A percentile compares a stretch with the other conserved stretches of the same genome.
These are phyloP conservation scores for Cladosporium colombiae DNA, from an alignment of 2,329 filamentous ascomycete species.

Conservation along the genomic window DNA sequence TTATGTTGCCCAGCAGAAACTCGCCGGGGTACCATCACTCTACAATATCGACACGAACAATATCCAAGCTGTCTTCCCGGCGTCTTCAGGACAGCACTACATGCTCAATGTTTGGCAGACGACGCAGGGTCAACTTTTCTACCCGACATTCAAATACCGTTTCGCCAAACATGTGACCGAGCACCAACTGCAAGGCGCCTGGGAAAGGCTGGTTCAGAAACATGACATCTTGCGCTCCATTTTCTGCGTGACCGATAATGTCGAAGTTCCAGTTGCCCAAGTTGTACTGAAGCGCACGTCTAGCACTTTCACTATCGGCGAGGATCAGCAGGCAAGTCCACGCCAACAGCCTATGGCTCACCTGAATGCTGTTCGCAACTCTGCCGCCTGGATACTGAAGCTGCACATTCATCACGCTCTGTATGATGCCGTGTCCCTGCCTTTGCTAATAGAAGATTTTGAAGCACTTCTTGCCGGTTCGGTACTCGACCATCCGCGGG, in stretches of 20 bases:
- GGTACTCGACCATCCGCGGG: neutral
- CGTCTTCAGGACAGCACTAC: conserved; percentile 75
- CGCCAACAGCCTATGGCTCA: conserved; percentile 30
- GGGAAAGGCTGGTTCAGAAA: conserved; percentile 58
- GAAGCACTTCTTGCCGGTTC: conserved; percentile 43
- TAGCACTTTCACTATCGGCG: conserved; percentile 36
- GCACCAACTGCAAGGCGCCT: conserved; percentile 56
- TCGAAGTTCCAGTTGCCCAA: conserved; percentile 62
- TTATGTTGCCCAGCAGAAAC: conserved; percentile 21
- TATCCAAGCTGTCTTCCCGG: conserved; percentile 64
- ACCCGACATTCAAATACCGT: conserved; percentile 68
- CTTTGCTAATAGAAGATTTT: conserved; percentile 60
- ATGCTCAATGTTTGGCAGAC: conserved; percentile 78
- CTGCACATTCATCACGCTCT: conserved; percentile 77
- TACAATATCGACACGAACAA: conserved; percentile 45
- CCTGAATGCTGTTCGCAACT: conserved; percentile 23
- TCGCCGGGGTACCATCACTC: conserved; percentile 5
- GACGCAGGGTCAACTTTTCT: conserved; percentile 67
- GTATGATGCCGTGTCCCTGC: conserved; percentile 82
- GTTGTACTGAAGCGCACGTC: conserved; percentile 52
- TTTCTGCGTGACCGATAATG: conserved; percentile 57
- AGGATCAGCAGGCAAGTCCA: conserved; percentile 20
- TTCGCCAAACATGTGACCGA: conserved; percentile 46
- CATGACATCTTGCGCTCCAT: conserved; percentile 69
- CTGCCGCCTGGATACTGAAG: conserved; percentile 32